Base-by-base conservation (phyloP, 2,329 filamentous ascomycete genomes). In the Cladosporium sp. region DNA sequence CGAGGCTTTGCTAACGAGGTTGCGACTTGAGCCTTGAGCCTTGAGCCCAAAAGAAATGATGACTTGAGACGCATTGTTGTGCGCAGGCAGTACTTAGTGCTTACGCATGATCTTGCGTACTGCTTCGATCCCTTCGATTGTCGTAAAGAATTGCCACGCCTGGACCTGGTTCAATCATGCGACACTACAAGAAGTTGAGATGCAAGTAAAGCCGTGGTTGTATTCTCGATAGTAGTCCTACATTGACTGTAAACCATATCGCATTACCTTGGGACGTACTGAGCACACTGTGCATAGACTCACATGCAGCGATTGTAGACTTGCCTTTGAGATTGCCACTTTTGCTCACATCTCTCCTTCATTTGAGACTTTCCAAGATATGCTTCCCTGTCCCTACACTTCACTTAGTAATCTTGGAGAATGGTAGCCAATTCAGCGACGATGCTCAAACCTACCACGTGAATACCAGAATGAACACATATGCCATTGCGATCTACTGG, bases 1-100 rank as follows among this genome's bases (percentile, higher is more conserved):
- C 40, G 11, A 5, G n/a, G 21, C 2, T 3, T 46, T 11, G 2
- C 14, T 21, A 1, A 7, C 12, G 8, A 12, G 12, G 3, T 2
- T 1, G 3, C n/a, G 11, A 12, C 3, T 21, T 2, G 10, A 46
- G 1, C n/a, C 3, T n/a, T n/a, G n/a, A n/a, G n/a, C n/a, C 3
- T 21, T 2, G 10, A 46, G 1, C n/a, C 3, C n/a, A n/a, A 23
- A 44, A 18, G 16, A 5, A 7, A 10, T 12, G 40, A n/a, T 46
- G 8, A 12, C 5, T 12, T 46, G 40, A 46, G 8, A 46, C 1
- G n/a, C 7, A 21, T 8, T 5, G 4, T 4, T 46, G 40, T 8
- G 0, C 4, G 10, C 40, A 46, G n/a, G 12, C 4, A n/a, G 14
- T n/a, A n/a, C 21, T 11, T n/a, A 46, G n/a, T 21, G 7, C 40